A percentile compares a stretch with the other conserved stretches of the same genome.
These are phyloP conservation scores for Aspergillus pseudoviridinutans DNA, from an alignment of 2,329 filamentous ascomycete genomes.

Conservation along the genomic window DNA sequence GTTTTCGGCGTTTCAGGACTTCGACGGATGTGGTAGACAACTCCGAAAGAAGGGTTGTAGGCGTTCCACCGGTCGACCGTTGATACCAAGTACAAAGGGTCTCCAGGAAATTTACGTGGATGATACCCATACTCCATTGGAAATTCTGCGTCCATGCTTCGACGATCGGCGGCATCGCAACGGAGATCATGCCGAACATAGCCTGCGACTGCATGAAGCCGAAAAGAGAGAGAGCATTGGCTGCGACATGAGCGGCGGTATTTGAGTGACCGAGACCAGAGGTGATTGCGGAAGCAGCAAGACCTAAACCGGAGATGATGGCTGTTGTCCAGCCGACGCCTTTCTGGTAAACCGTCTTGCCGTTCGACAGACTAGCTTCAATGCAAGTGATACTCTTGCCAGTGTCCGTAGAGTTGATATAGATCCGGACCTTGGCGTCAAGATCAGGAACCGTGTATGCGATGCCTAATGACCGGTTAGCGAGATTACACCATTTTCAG, in stretches of 20 bases:
- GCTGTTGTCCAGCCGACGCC: constrained; percentile 89
- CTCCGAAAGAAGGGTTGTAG: constrained; percentile 72
- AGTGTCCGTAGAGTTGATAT: constrained; percentile 68
- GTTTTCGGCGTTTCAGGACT: constrained; percentile 59
- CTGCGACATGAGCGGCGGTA: constrained; percentile 88
- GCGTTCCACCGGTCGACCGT: constrained; percentile 81
- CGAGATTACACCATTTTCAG: constrained; percentile 1
- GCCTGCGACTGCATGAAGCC: constrained; percentile 93
- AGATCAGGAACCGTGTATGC: constrained; percentile 88
- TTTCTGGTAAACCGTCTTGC: constrained; percentile 83
- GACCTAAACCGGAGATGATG: constrained; percentile 76
- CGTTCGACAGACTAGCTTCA: constrained; percentile 82
- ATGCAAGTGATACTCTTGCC: constrained; percentile 73
- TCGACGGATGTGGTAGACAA: constrained; percentile 75
- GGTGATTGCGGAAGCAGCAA: constrained; percentile 80
- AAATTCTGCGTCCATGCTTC: constrained; percentile 95
- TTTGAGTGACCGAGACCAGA: constrained; percentile 90
- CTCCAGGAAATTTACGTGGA: constrained; percentile 82
- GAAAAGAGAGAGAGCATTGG: constrained; percentile 90
- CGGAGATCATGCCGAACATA: constrained; percentile 78
- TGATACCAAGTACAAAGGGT: constrained; percentile 92
- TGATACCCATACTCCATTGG: constrained; percentile 97
- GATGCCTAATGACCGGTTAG: constrained; percentile 51
- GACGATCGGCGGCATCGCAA: constrained; percentile 81
- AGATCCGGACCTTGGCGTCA: constrained; percentile 77